These are phyloP conservation scores for Platismatia glauca DNA, from an alignment of 495 filamentous ascomycete species.

Conservation along the genomic window DNA sequence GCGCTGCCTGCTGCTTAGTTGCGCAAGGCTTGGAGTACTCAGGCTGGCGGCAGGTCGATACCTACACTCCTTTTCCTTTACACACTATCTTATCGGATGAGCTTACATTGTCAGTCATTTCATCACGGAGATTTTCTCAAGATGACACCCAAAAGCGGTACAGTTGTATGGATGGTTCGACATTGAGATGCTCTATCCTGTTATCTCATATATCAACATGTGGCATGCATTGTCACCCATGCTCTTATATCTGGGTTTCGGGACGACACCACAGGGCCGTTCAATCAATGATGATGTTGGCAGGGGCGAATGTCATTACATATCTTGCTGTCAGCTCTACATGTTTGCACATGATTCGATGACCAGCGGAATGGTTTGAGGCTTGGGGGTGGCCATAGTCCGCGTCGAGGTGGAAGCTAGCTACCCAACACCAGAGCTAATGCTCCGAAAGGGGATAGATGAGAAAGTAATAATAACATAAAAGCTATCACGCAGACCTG, in stretches of 20 bases:
- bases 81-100: not conserved
- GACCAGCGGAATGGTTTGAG: not conserved
- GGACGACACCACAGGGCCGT: not conserved
- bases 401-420: not conserved
- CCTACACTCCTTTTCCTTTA: not conserved
- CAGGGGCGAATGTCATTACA: not conserved
- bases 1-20: constrained; percentile 50
- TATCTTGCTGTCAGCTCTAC: not conserved
- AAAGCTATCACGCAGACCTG: not conserved
- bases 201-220: not conserved
- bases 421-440: not conserved
- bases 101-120: not conserved
- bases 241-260: not conserved
- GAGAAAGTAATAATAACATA: not conserved
- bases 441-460: not conserved
- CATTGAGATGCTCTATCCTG: not conserved
- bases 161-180: not conserved
- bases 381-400: not conserved
- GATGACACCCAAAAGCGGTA: not conserved
- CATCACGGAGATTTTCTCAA: not conserved
- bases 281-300: not conserved
- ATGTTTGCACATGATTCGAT: not conserved
- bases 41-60: not conserved
- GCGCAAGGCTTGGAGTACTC: not conserved
- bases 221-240: not conserved